Conservation (phyloP, 192 early-diverging fungal genomes). For the Coemansia sp. region DNA sequence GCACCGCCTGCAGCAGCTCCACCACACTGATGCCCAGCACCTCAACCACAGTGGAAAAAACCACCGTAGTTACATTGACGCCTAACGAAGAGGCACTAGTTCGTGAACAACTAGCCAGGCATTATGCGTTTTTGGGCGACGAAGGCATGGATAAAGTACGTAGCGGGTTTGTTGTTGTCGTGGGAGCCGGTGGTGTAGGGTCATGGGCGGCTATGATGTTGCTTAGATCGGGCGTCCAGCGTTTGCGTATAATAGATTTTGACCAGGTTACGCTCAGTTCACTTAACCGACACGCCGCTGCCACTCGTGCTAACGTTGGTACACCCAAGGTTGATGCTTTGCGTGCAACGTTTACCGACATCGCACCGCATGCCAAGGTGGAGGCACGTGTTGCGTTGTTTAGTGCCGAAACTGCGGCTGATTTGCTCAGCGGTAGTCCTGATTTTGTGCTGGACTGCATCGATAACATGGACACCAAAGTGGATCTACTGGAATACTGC, state of each 20-base stretch:
- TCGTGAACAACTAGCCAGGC: conserved; percentile 80
- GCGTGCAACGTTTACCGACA: conserved; percentile 66
- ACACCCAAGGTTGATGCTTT: conserved; percentile 82
- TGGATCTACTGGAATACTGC: conserved; percentile 87
- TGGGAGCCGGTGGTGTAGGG: conserved; percentile 95
- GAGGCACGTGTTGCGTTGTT: conserved; percentile 82
- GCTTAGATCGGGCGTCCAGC: conserved; percentile 80
- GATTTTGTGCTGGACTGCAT: conserved; percentile 87
- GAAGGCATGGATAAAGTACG: conserved; percentile 73
- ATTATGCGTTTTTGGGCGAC: conserved; percentile 87
- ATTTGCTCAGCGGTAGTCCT: conserved; percentile 69
- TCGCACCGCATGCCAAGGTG: conserved; percentile 76
- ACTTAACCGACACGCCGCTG: conserved; percentile 94
- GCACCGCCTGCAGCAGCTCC: conserved; percentile 1
- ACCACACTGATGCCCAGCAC: conserved; percentile 2
- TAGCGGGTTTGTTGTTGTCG: conserved; percentile 86
- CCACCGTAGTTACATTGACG: conserved; percentile 38
- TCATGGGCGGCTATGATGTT: conserved; percentile 90
- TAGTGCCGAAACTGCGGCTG: conserved; percentile 62
- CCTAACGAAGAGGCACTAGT: conserved; percentile 68
- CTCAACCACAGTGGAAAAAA: conserved; percentile 29
- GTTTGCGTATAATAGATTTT: conserved; percentile 91
- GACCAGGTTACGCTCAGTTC: conserved; percentile 93
- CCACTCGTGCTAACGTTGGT: conserved; percentile 85
- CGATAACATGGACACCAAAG: conserved; percentile 94